Evolutionary conservation across 345 rosid species (phyloP).

Genomic region (Sonneratia alba): DNA sequence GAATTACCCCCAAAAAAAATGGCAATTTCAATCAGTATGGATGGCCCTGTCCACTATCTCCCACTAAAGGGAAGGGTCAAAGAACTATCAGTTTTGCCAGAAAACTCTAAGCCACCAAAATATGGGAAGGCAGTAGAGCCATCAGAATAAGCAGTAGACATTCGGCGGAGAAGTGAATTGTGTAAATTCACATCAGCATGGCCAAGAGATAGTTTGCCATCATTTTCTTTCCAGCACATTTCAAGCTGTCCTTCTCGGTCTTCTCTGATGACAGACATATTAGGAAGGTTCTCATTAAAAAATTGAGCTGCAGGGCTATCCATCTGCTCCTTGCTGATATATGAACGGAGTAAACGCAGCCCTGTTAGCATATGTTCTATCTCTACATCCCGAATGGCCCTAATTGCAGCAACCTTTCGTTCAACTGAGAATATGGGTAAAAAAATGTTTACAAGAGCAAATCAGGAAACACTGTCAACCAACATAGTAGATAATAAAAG

Average conservation of each 20-base stretch:
- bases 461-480: not conserved
- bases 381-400: conserved; percentile 67
- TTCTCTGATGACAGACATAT: conserved; percentile 29
- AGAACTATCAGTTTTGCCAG: conserved; percentile 35
- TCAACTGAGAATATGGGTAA: conserved; percentile 36
- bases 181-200: conserved; percentile 25
- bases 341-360: conserved; percentile 53
- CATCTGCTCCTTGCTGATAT: conserved; percentile 43
- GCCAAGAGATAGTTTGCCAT: conserved; percentile 19
- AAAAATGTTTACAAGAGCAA: not conserved
- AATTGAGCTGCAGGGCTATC: conserved; percentile 41
- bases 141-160: conserved; percentile 47
- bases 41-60: conserved; percentile 1
- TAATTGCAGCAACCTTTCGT: conserved; percentile 55
- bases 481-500: not conserved
- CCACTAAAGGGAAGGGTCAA: not conserved
- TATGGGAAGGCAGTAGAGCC: conserved; percentile 23
- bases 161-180: conserved; percentile 39
- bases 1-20: not conserved
- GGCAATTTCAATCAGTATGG: conserved; percentile 4
- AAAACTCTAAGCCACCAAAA: conserved; percentile 42
- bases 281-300: conserved; percentile 56
- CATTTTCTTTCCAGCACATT: conserved; percentile 33
- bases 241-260: conserved; percentile 45
- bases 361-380: conserved; percentile 48